A percentile compares a stretch with the other conserved stretches of the same genome.
Conservation (phyloP, 768 basidiomycete genomes). For the Tricholoma bakamatsutake region DNA sequence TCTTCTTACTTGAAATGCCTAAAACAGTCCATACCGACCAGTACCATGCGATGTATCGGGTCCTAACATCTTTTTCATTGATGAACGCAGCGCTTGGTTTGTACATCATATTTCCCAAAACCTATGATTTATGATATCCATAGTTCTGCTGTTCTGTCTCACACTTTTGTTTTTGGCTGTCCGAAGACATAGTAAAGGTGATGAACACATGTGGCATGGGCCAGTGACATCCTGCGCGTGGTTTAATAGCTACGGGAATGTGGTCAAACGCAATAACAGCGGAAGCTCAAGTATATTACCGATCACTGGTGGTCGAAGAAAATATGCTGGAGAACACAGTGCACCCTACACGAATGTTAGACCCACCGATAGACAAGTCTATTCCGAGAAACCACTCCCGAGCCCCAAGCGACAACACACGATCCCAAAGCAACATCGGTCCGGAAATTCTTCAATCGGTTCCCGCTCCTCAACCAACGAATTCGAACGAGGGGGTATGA, state of each 20-base stretch:
- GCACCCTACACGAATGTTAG: slow-evolving; percentile 14
- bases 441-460: slow-evolving; percentile 25
- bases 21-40: slow-evolving; percentile 72
- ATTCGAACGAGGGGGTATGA: slow-evolving; percentile 37
- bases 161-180: slow-evolving; percentile 34
- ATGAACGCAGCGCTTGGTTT: slow-evolving; percentile 69
- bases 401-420: slow-evolving; percentile 13
- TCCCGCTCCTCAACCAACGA: slow-evolving; percentile 23
- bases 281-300: slow-evolving; percentile 34
- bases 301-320: slow-evolving; percentile 14
- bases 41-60: slow-evolving; percentile 85
- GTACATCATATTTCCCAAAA: slow-evolving; percentile 17
- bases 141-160: slow-evolving; percentile 35
- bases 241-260: slow-evolving; percentile 53
- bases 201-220: slow-evolving; percentile 58
- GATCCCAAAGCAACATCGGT: slow-evolving; percentile 24
- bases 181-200: slow-evolving; percentile 37
- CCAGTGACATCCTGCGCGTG: slow-evolving; percentile 70
- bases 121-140: background rate
- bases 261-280: slow-evolving; percentile 27
- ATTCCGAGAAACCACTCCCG: slow-evolving; percentile 21
- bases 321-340: slow-evolving; percentile 6
- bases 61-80: slow-evolving; percentile 73
- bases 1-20: slow-evolving; percentile 5
- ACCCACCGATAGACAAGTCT: slow-evolving; percentile 7